Base-by-base conservation (phyloP, 164 flowering plant genomes). In the Macadamia integrifolia region DNA sequence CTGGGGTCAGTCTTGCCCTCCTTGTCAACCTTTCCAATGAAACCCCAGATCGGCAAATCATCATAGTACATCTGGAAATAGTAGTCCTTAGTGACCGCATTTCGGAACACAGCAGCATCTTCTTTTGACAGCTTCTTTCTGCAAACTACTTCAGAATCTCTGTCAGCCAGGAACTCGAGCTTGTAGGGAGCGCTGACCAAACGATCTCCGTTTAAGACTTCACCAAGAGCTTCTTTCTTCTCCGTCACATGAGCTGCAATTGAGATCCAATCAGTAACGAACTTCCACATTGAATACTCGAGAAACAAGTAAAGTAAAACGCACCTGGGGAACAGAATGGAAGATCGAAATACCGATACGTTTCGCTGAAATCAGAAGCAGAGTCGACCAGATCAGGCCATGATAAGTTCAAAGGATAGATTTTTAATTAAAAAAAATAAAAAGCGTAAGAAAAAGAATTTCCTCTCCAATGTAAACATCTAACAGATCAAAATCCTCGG, bases 21-120 rank as follows among this genome's bases (percentile, higher is more conserved):
- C 66, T 59, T 74, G 60, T 70, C 74, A 56, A 74, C 71, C 73
- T 66, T 74, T 60, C 77, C 77, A n/a, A 74, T 61, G 66, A 74
- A 74, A 10, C 77, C 77, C 77, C 77, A 75, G 50, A 75, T 28
- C 9, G 77, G 77, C 52, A 75, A 59, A 65, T 75, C 77, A 42
- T 75, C 77, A 75, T 75, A 75, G 57, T 75, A 75, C 77, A 75
- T 75, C 58, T 75, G 74, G 48, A 75, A 75, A 74, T 75, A 75
- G 67, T 75, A 75, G 68, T 75, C 77, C 59, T 75, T 75, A 9
- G 28, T 3, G 49, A 75, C 74, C 5, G 77, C 77, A 32, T 61
- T 66, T 30, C 74, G 44, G 3, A 75, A 61, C 56, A 57, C 58
- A 9, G 65, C 68, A 30, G 66, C 74, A 1, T 75, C 74, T 46